Evolutionary conservation across 2,329 filamentous ascomycete species (phyloP).

Genomic region (Cercospora beticola): DNA sequence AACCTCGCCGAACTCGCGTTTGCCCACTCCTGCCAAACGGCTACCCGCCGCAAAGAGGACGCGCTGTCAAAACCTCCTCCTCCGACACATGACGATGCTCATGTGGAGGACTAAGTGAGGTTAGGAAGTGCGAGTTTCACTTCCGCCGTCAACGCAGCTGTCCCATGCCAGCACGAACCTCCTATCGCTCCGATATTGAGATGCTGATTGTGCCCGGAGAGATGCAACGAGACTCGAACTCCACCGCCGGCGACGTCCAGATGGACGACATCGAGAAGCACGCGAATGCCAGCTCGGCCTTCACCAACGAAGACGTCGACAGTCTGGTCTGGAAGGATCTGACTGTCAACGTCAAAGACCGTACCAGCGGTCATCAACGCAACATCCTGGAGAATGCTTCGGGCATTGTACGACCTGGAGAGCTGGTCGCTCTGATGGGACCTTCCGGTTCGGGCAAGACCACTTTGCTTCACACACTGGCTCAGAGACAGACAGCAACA

Average conservation of each 20-base stretch:
- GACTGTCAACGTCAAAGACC: slow-evolving; percentile 68
- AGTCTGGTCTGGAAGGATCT: slow-evolving; percentile 64
- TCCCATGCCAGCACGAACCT: slow-evolving; percentile 20
- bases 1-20: slow-evolving; percentile 17
- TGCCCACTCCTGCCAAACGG: slow-evolving; percentile 8
- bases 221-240: slow-evolving; percentile 13
- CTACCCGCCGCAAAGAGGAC: neutral
- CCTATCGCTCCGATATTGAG: slow-evolving; percentile 26
- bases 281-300: slow-evolving; percentile 10
- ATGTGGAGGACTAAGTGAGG: slow-evolving; percentile 1
- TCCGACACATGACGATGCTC: slow-evolving; percentile 10
- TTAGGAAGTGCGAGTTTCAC: slow-evolving; percentile 9
- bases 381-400: slow-evolving; percentile 24
- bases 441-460: slow-evolving; percentile 71
- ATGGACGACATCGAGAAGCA: slow-evolving; percentile 27
- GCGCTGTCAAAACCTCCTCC: neutral
- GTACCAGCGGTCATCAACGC: slow-evolving; percentile 58
- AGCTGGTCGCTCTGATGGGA: slow-evolving; percentile 76
- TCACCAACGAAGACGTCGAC: slow-evolving; percentile 60
- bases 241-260: slow-evolving; percentile 11
- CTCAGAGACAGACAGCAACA: slow-evolving; percentile 55
- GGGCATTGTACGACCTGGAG: slow-evolving; percentile 52
- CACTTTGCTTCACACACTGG: slow-evolving; percentile 75
- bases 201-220: slow-evolving; percentile 24
- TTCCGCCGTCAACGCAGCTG: slow-evolving; percentile 1